Conservation (phyloP, 1,284 basidiomycete genomes). For the Rhizoctonia solani region DNA sequence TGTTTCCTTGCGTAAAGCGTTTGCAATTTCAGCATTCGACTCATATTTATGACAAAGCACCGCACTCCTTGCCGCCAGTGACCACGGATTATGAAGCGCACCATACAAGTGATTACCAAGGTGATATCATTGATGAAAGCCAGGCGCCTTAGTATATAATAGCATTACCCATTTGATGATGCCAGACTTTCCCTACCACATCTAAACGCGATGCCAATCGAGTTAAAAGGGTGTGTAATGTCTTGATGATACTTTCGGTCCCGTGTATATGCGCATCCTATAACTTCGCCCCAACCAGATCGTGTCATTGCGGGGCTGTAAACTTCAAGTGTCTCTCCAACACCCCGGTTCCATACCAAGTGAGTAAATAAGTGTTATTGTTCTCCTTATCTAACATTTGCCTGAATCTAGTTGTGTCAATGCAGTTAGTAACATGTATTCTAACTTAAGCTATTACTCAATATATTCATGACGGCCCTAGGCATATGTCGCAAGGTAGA, state of each 20-base stretch:
- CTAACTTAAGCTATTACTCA: not conserved
- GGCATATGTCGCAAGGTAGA: conserved; percentile 30
- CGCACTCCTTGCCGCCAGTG: too few relatives aligned
- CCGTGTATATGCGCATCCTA: not conserved
- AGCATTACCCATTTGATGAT: too few relatives aligned
- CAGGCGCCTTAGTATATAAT: too few relatives aligned
- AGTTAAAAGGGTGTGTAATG: conserved; percentile 8
- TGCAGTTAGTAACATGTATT: not conserved
- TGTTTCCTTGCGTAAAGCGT: too few relatives aligned
- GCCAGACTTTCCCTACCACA: too few relatives aligned
- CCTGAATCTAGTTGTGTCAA: conserved; percentile 12
- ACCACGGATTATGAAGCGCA: too few relatives aligned
- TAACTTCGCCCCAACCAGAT: not conserved
- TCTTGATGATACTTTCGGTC: not conserved
- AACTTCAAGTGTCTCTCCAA: conserved; percentile 22
- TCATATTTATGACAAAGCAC: too few relatives aligned
- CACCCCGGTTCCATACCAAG: conserved; percentile 27
- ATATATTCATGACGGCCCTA: not conserved
- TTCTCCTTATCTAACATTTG: not conserved
- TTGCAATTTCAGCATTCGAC: too few relatives aligned
- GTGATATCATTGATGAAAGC: too few relatives aligned
- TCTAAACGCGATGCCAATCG: conserved; percentile 25
- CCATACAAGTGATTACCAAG: too few relatives aligned
- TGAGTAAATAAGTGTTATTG: not conserved
- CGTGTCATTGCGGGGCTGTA: conserved; percentile 30